Percentiles rank a stretch among this genome's conserved stretches.
Evolutionary conservation across 1,284 basidiomycete species (phyloP).

Genomic region (Ganoderma multipileum): DNA sequence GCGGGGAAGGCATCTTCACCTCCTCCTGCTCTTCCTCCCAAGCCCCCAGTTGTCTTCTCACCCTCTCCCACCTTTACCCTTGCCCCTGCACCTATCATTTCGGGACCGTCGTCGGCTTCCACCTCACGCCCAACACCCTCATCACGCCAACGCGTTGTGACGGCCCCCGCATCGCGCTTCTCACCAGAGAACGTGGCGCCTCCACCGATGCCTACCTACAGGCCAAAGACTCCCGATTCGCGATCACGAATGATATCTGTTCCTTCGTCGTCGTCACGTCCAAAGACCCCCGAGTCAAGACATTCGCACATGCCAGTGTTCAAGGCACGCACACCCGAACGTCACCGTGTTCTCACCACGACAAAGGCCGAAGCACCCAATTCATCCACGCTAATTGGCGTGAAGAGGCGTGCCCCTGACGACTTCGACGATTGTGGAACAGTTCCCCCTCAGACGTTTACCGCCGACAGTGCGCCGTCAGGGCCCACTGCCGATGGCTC

Average conservation of each 20-base stretch:
- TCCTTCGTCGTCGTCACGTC: slow-evolving; percentile 49
- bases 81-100: slow-evolving; percentile 20
- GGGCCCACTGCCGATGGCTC: slow-evolving; percentile 49
- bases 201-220: slow-evolving; percentile 33
- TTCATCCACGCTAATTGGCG: slow-evolving; percentile 48
- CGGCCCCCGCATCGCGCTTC: slow-evolving; percentile 17
- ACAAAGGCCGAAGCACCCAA: slow-evolving; percentile 28
- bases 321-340: slow-evolving; percentile 56
- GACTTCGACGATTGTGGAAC: slow-evolving; percentile 66
- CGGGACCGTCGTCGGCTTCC: slow-evolving; percentile 14
- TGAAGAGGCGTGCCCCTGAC: slow-evolving; percentile 75
- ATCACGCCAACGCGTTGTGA: slow-evolving; percentile 27
- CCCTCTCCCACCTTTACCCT: slow-evolving; percentile 18
- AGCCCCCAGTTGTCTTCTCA: slow-evolving; percentile 13
- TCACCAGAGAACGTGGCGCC: slow-evolving; percentile 11
- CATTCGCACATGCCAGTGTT: slow-evolving; percentile 52
- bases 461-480: slow-evolving; percentile 51
- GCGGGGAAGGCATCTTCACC: slow-evolving; percentile 30
- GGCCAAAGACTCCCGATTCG: slow-evolving; percentile 39
- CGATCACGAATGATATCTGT: slow-evolving; percentile 48
- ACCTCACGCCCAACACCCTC: slow-evolving; percentile 13
- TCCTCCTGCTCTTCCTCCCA: slow-evolving; percentile 19
- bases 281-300: slow-evolving; percentile 61
- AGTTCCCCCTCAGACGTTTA: slow-evolving; percentile 67
- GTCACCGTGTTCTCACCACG: slow-evolving; percentile 28